phyloP scores from a whole-genome alignment of 1,139 yeast genomes.

The Geotrichum aggregatum region DNA sequence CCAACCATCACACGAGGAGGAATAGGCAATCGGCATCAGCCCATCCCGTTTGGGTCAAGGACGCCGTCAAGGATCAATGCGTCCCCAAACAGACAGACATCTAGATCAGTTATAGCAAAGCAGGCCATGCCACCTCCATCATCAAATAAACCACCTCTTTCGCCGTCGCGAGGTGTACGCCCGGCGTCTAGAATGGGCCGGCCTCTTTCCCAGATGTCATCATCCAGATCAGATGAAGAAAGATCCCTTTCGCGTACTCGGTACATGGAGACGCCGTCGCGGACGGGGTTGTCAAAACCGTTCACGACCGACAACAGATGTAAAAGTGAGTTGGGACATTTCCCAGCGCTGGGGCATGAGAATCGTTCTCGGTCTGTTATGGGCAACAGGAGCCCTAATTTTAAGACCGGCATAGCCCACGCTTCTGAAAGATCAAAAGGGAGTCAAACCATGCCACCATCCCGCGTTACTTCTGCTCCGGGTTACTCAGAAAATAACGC shows the following conservation, averaged over 20 bases:
- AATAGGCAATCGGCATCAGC: constrained; percentile 37
- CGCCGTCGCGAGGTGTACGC: constrained; percentile 38
- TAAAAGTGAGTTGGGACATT: constrained; percentile 14
- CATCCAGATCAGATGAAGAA: too few species aligned
- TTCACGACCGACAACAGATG: not conserved
- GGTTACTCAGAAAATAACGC: not conserved
- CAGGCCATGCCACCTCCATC: not conserved
- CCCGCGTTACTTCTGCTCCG: not conserved
- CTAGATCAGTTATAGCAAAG: not conserved
- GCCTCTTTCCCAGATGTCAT: too few species aligned
- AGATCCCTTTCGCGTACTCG: not conserved
- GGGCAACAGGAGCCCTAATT: not conserved
- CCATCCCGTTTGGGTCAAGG: constrained; percentile 32
- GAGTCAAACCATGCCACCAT: not conserved
- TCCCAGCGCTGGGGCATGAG: not conserved
- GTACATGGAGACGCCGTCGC: not conserved
- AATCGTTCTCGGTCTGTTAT: not conserved
- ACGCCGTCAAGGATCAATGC: not conserved
- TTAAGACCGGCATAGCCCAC: not conserved
- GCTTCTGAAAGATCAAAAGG: not conserved
- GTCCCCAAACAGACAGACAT: not conserved
- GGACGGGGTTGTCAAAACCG: not conserved
- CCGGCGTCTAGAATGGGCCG: constrained; percentile 28
- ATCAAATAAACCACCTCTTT: not conserved
- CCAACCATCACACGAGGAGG: not conserved